Percentiles rank a stretch among this genome's conserved stretches.
Evolutionary conservation across 768 basidiomycete species (phyloP).

Genomic region (Suillus occidentalis): DNA sequence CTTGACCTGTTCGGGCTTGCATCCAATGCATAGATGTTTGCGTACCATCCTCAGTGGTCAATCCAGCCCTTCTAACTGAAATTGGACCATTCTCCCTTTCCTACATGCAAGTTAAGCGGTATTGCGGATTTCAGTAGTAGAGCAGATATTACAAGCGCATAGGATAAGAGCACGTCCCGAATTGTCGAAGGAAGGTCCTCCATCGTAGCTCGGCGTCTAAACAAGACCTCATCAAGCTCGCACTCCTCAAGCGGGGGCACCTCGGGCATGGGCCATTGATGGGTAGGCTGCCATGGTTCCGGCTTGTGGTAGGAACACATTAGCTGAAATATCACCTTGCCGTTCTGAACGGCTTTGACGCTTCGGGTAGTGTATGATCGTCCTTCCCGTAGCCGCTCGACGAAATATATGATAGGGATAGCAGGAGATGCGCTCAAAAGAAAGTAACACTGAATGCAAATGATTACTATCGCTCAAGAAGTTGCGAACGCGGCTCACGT

Average conservation of each 20-base stretch:
- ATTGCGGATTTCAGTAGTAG: not conserved
- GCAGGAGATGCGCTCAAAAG: slow-evolving; percentile 71
- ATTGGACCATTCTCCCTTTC: slow-evolving; percentile 71
- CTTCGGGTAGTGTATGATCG: slow-evolving; percentile 68
- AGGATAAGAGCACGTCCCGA: slow-evolving; percentile 32
- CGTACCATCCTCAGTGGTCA: slow-evolving; percentile 45
- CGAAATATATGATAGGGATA: slow-evolving; percentile 74
- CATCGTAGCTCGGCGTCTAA: slow-evolving; percentile 25
- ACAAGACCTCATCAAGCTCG: slow-evolving; percentile 51
- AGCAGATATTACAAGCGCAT: slow-evolving; percentile 24
- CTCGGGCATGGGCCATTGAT: slow-evolving; percentile 70
- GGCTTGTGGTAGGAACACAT: slow-evolving; percentile 82
- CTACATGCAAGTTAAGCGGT: slow-evolving; percentile 33
- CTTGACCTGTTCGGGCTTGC: slow-evolving; percentile 56
- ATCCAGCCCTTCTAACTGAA: slow-evolving; percentile 55
- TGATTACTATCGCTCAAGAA: slow-evolving; percentile 7
- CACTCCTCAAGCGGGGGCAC: slow-evolving; percentile 62
- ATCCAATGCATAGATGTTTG: slow-evolving; percentile 74
- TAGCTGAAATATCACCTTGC: slow-evolving; percentile 58
- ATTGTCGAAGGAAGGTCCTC: slow-evolving; percentile 34
- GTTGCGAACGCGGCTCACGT: slow-evolving; percentile 46
- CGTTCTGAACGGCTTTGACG: slow-evolving; percentile 58
- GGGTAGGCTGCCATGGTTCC: slow-evolving; percentile 70
- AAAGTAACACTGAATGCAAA: slow-evolving; percentile 68
- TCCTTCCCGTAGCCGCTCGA: slow-evolving; percentile 75